A percentile compares a stretch with the other conserved stretches of the same genome.
These are phyloP conservation scores for Fusarium compactum DNA, from an alignment of 2,329 filamentous ascomycete species.

Conservation along the genomic window DNA sequence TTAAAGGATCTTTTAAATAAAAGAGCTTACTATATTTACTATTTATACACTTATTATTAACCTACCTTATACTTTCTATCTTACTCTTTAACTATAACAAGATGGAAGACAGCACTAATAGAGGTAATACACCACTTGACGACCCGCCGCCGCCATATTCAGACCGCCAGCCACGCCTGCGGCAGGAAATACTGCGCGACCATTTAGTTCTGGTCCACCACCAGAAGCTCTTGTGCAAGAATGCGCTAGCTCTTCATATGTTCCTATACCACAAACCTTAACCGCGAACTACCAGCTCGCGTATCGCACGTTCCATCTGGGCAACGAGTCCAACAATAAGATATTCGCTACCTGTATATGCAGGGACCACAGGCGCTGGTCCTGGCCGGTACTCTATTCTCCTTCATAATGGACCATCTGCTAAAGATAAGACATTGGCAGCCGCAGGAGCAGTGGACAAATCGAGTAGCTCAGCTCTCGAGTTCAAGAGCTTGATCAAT, in stretches of 20 bases:
- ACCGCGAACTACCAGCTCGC: background rate
- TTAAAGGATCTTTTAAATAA: too few relatives aligned
- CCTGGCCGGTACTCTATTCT: background rate
- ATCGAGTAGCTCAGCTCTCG: background rate
- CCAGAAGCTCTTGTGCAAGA: background rate
- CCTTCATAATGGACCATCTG: background rate
- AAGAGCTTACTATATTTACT: too few relatives aligned
- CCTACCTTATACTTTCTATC: too few relatives aligned
- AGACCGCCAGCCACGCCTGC: too few relatives aligned
- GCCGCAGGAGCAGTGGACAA: background rate
- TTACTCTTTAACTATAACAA: too few relatives aligned
- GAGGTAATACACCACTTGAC: too few relatives aligned
- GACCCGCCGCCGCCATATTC: too few relatives aligned
- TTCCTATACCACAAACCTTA: background rate
- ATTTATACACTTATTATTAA: too few relatives aligned
- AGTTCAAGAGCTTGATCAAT: background rate
- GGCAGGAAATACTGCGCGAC: background rate
- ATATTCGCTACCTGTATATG: background rate
- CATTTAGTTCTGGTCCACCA: background rate
- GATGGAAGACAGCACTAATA: too few relatives aligned
- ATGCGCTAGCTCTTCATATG: background rate
- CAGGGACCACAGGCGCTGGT: background rate
- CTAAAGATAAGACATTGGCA: background rate
- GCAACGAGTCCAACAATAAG: background rate
- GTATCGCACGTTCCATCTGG: background rate